Evolutionary conservation across 768 basidiomycete species (phyloP), one percentile per base, ranked within the genome.

Genomic region (Lepiota subincarnata): DNA sequence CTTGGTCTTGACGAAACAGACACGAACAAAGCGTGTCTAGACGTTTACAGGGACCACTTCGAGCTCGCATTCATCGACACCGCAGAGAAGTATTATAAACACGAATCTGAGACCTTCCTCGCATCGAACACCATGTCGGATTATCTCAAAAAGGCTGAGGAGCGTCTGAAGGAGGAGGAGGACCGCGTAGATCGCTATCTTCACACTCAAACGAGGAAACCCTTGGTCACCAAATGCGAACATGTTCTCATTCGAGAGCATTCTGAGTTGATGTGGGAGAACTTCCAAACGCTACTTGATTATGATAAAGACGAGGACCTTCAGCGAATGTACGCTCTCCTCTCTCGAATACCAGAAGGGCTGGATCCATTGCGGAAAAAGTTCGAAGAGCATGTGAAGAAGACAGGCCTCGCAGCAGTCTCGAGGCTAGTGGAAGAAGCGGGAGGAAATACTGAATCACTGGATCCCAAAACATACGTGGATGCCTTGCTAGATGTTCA

Each of bases 351-450:
- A 55, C 83, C 84, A 14, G 86, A 92, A 60, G 96, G 95, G 5
- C 74, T 98, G 53, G 92, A 96, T 61, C 94, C 93, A 0, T 70
- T 98, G 50, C 81, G 92, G 62, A 89, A 89, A 76, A 87, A 83
- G 64, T 99, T 98, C 64, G 95, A 95, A 71, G 87, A 89, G 60
- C 94, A 97, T 68, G 96, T 98, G 65, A 97, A 96, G 79, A 82
- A 84, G 63, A 83, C 90, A 12, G 96, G 96, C 24, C 68, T 91
- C 55, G 80, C 82, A 22, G 88, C 92, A 1, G 87, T 98, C 20
- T 81, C 86, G 43, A 90, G 87, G 64, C 73, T 88, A 70, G 72
- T 82, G 65, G 76, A 82, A 41, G 86, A 84, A 41, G 71, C 71
- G 20, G 83, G 78, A 57, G 60, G 69, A 3, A 71, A 69, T 16